phyloP scores from a whole-genome alignment of 2,329 filamentous ascomycete genomes.

The Penicillium rolfsii region DNA sequence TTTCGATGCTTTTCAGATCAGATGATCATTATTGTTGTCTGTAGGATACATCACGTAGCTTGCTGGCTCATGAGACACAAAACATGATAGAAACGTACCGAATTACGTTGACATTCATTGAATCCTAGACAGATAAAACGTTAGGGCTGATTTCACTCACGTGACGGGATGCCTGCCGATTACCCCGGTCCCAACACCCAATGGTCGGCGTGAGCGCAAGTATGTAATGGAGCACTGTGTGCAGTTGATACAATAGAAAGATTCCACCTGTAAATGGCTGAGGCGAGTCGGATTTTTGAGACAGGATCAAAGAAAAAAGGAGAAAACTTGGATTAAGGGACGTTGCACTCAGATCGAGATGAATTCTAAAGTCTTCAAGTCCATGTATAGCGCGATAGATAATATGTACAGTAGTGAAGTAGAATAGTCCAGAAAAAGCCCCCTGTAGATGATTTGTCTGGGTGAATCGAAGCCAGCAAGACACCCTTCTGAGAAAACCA shows the following conservation, averaged over 20 bases:
- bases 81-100: background rate
- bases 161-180: no score
- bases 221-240: no score
- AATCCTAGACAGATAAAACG: no score
- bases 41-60: background rate
- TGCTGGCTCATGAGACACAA: background rate
- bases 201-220: no score
- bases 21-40: background rate
- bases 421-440: background rate
- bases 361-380: background rate
- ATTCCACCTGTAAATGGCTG: no score
- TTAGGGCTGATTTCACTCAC: no score
- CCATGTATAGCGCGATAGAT: background rate
- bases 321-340: background rate
- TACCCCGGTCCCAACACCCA: no score
- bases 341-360: background rate
- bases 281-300: no score
- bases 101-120: background rate
- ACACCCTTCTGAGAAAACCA: background rate
- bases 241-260: no score
- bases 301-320: no score
- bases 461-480: no score
- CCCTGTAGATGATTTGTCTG: background rate
- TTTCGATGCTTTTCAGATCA: background rate
- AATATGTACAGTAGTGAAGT: background rate